These are phyloP conservation scores for Asparagopsis taxiformis DNA, from an alignment of 31 red algal species.

Conservation along the genomic window DNA sequence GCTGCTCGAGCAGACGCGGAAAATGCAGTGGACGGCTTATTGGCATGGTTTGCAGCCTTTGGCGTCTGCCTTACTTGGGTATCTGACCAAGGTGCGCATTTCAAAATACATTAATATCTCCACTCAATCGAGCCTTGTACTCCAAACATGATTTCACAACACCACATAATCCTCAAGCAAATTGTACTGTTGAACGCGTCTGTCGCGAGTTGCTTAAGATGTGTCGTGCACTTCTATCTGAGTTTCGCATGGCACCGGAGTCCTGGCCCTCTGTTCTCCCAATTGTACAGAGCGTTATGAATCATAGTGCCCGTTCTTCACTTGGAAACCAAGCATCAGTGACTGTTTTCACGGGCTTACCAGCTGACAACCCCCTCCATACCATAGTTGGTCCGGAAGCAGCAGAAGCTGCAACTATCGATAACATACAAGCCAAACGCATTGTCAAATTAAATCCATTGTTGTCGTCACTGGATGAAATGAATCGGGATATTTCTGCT, in stretches of 20 bases:
- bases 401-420: background rate
- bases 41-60: constrained; percentile 5
- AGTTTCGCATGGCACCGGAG: constrained; percentile 1
- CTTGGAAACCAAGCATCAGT: constrained; percentile 7
- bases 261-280: constrained; percentile 36
- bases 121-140: background rate
- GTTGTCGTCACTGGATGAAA: background rate
- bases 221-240: constrained; percentile 17
- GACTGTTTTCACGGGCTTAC: constrained; percentile 9
- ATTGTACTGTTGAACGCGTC: background rate
- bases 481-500: constrained; percentile 12
- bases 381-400: background rate
- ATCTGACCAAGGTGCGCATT: background rate
- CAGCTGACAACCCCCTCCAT: constrained; percentile 15
- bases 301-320: background rate
- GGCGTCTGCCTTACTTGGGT: constrained; percentile 3
- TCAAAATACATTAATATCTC: background rate
- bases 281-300: constrained; percentile 20
- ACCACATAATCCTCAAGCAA: background rate
- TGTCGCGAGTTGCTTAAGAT: background rate
- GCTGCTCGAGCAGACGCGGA: background rate
- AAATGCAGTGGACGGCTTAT: background rate
- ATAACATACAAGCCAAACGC: background rate
- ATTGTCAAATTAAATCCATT: background rate
- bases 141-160: background rate